Evolutionary conservation across 2,329 filamentous ascomycete genomes (phyloP), one percentile per base, ranked within the genome.

Genomic region (Fusarium beomiforme): DNA sequence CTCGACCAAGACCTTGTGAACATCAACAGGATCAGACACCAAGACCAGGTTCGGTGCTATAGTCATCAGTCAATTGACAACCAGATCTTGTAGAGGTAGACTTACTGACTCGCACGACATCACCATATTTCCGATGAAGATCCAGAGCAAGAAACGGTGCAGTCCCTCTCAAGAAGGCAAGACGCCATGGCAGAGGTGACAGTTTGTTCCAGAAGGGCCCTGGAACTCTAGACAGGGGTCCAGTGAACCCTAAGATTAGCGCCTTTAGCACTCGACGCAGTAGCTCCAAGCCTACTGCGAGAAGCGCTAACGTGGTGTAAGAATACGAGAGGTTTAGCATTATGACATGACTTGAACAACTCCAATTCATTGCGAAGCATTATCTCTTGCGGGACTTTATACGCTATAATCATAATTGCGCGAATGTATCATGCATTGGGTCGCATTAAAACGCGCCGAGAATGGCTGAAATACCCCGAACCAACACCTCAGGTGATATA

Each of bases 171-270:
- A 54, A 16, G 36, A 54, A 54, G 2, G 50, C 36, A n/a, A 54
- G 6, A 23, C 50, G 50, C 50, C 50, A 54, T 6, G 50, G 50
- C 11, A 54, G n/a, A 13, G 50, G 50, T 2, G 36, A 54, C 13
- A 54, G 10, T 21, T 54, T 54, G 36, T 54, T 54, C 50, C 50
- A 41, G 14, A 54, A 41, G 8, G 50, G 50, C 50, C 50, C 50
- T 41, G 50, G 50, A 54, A 54, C 24, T 54, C 19, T 54, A 4
- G 36, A 41, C 50, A 54, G 50, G 23, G 50, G 50, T 17, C 50
- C 50, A 17, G 50, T 54, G 8, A 54, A 41, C 6, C 23, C 50
- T 14, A 41, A 5, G 17, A 54, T 41, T 39, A 54, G 36, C 36
- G 36, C 50, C 24, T 41, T 41, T 14, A 54, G 50, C 10, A 17